Base-by-base conservation (phyloP, 83 land plant genomes). In the Picea abies region DNA sequence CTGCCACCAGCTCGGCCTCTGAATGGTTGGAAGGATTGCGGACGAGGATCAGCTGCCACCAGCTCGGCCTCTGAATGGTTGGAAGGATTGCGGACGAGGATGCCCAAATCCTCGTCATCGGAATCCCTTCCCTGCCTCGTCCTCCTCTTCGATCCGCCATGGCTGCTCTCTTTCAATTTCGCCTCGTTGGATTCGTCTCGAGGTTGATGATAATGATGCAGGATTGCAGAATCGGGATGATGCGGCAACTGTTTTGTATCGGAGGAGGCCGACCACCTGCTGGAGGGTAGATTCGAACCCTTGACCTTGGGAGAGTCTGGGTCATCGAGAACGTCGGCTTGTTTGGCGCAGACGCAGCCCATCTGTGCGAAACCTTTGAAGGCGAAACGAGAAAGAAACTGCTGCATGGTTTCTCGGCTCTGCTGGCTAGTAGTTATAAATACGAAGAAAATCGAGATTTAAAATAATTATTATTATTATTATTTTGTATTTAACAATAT, bases 341-440 rank as follows among this genome's bases (percentile, higher is more conserved):
- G 83, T 82, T 89, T 89, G 9, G 88, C 78, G 83, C 88, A 84
- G 80, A 89, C 63, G 78, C 90, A 84, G 69, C 90, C 90, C 90
- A 89, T 89, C 56, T 52, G 56, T 10, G 56, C 56, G 56, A 52
- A 52, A 52, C 56, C 56, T 52, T 52, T 12, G 56, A 52, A 52
- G 56, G 56, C 56, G 10, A 11, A 52, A 52, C 3, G 56, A 52
- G 56, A 9, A 10, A 52, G 56, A 41, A 6, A 52, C 56, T 52
- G 12, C 56, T 52, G 56, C 56, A 52, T 52, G 56, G 12, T 11
- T 11, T 52, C 14, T 52, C 14, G 56, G 56, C 56, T 52, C 56
- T 52, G 56, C 56, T 52, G 56, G 56, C 56, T 10, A 52, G 3
- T 52, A 52, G 56, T 52, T 52, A 52, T 52, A 52, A 52, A 52